These are phyloP conservation scores for Blastomyces gilchristii DNA, from an alignment of 2,329 filamentous ascomycete genomes.

Conservation along the genomic window DNA sequence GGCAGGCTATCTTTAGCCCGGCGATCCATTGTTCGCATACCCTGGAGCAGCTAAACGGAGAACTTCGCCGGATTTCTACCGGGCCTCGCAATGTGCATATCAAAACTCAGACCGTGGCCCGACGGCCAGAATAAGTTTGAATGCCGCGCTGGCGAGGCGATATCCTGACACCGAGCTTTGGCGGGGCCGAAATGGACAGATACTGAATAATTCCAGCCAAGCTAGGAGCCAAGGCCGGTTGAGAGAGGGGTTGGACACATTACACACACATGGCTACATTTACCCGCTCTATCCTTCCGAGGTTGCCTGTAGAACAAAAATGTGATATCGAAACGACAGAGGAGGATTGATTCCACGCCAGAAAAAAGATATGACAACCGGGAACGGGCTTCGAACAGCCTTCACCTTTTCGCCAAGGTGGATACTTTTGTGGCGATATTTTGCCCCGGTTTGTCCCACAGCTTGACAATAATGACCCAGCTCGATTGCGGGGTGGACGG, in stretches of 20 bases:
- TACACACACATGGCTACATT: background rate
- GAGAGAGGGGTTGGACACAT: background rate
- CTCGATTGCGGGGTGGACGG: background rate
- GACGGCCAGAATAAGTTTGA: too few species aligned
- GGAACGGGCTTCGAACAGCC: background rate
- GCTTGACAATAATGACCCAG: background rate
- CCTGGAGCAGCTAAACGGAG: background rate
- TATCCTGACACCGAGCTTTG: background rate
- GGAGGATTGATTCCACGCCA: background rate
- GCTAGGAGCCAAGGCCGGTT: background rate
- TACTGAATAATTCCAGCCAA: background rate
- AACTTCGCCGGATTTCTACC: background rate
- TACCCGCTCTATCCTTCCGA: background rate
- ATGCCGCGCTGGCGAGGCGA: background rate
- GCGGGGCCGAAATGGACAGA: background rate
- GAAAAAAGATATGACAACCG: background rate
- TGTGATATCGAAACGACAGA: background rate
- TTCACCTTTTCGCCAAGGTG: background rate
- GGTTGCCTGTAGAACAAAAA: background rate
- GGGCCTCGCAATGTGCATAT: background rate
- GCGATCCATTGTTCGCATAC: background rate
- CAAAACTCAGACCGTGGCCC: background rate
- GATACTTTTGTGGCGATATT: background rate
- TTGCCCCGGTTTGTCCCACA: background rate
- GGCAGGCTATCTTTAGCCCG: background rate